phyloP scores from a whole-genome alignment of 345 rosid genomes.

The Eucalyptus victrix region DNA sequence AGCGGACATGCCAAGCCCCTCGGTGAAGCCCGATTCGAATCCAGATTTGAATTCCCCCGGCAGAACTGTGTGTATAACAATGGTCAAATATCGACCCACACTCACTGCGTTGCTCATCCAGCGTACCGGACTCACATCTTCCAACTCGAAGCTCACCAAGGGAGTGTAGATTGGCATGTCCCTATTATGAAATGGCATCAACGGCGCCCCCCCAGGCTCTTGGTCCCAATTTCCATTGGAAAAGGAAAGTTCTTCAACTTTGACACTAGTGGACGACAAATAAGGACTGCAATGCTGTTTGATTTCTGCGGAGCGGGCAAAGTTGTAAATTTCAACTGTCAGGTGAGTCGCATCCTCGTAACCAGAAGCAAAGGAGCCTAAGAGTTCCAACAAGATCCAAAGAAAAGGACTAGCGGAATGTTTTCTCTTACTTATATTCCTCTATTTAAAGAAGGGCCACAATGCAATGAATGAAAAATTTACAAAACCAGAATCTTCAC shows the following conservation, averaged over 20 bases:
- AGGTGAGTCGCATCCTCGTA: fast-evolving
- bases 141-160: background rate
- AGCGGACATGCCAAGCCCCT: background rate
- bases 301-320: fast-evolving
- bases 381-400: background rate
- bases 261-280: background rate
- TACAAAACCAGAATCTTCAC: background rate
- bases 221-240: slow-evolving; percentile 3
- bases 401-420: background rate
- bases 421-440: background rate
- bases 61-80: background rate
- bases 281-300: background rate
- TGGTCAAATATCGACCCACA: background rate
- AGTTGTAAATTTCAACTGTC: too few relatives aligned
- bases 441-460: background rate
- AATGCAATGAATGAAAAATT: background rate
- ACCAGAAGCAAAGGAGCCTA: background rate
- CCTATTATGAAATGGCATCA: slow-evolving; percentile 4
- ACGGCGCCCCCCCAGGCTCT: background rate
- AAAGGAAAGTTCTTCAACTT: slow-evolving; percentile 1
- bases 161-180: background rate
- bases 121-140: background rate
- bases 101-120: background rate
- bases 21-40: background rate
- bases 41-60: background rate